Evolutionary conservation across 345 rosid genomes (phyloP), one percentile per base, ranked within the genome.

Genomic region (Linum trigynum): DNA sequence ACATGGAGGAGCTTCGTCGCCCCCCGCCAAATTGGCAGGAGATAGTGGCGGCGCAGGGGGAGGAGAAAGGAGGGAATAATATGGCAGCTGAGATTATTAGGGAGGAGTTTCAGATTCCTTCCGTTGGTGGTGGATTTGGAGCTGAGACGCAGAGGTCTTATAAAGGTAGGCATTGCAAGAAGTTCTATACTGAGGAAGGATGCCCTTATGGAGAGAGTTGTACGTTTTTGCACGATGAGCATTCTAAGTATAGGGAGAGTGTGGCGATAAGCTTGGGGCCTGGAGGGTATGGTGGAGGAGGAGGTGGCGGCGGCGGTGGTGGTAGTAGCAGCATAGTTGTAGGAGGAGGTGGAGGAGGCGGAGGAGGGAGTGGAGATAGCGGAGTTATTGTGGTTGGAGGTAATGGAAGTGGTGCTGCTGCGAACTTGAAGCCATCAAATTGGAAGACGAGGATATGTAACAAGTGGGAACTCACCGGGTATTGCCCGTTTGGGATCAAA

Each of bases 401-500:
- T 1, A 77, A 55, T 75, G 79, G 39, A 45, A 53, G 74, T 17
- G 83, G 78, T 10, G 63, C n/a, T 59, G 76, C 41, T 36, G 66
- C 75, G 3, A 81, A 78, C 65, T 57, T 81, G 71, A 94, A 94
- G 84, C 96, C 97, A 0, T 88, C 97, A 2, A 94, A 88, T 79
- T 94, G 99, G 99, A 94, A 94, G 74, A 90, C 96, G 3, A 83
- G 97, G 81, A 94, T 94, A 64, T 94, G 95, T 66, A 94, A 94
- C 70, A 94, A 94, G 78, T 90, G 96, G 97, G 98, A 92, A 80
- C 77, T 92, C 41, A 92, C 98, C 1, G 96, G 97, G 5, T 90
- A 90, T 70, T 90, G 98, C 67, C 98, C 97, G 0, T 92, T 92
- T 75, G 98, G 98, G 66, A 92, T 76, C 68, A 90, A 88, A 71